Percentiles rank a stretch among this genome's conserved stretches.
phyloP scores from a whole-genome alignment of 2,329 filamentous ascomycete species.

The Tolypocladium tundrense region DNA sequence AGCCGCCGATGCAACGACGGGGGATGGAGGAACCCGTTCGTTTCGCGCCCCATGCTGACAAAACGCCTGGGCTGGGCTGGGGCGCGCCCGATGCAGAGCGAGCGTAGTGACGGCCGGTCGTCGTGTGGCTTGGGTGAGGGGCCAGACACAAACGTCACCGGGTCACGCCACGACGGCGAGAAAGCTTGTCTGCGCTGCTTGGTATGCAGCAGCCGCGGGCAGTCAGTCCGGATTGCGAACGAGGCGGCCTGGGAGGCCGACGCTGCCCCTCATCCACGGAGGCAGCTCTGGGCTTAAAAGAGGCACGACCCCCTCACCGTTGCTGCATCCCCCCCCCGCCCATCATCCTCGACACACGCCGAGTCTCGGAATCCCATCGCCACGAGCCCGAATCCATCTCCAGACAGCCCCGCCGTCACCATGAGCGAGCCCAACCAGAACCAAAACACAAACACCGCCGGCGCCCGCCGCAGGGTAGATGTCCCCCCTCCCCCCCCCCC shows the following conservation, averaged over 20 bases:
- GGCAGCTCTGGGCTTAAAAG: not conserved
- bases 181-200: not conserved
- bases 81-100: not conserved
- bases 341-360: not conserved
- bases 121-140: not conserved
- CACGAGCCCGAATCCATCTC: not conserved
- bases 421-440: constrained; percentile 19
- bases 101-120: not conserved
- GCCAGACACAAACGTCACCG: not conserved
- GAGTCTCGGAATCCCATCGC: not conserved
- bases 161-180: not conserved
- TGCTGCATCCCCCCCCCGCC: not conserved
- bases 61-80: not conserved
- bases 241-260: not conserved
- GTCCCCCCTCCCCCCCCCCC: too few species aligned
- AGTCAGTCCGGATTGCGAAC: not conserved
- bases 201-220: not conserved
- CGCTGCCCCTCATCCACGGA: not conserved
- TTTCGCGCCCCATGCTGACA: not conserved
- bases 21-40: not conserved
- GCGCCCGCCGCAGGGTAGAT: constrained; percentile 19
- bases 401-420: constrained; percentile 5
- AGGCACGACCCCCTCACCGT: not conserved
- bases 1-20: not conserved
- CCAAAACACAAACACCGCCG: constrained; percentile 8